A percentile compares a stretch with the other conserved stretches of the same genome.
phyloP scores from a whole-genome alignment of 2,329 filamentous ascomycete species.

The Alternaria sp. region DNA sequence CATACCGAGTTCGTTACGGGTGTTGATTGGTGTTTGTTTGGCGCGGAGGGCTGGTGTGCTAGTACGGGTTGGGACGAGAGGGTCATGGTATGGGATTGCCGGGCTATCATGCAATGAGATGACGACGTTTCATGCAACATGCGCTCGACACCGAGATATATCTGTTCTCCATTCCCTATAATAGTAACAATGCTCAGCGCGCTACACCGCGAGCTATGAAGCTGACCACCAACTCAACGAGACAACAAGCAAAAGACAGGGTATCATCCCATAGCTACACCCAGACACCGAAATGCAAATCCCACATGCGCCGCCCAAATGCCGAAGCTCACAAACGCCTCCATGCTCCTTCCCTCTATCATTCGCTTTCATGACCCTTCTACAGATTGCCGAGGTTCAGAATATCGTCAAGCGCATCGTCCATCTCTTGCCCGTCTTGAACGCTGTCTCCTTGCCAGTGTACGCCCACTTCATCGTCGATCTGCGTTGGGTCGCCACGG shows the following conservation, averaged over 20 bases:
- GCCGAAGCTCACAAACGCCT: not conserved
- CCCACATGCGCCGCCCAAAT: conserved; percentile 1
- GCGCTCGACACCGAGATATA: not conserved
- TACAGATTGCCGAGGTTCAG: conserved; percentile 22
- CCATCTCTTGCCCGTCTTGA: conserved; percentile 33
- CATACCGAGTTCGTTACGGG: conserved; percentile 97
- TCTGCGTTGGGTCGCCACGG: conserved; percentile 9
- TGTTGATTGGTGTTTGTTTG: conserved; percentile 97
- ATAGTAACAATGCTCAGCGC: not conserved
- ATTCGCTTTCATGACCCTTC: not conserved
- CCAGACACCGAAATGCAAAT: conserved; percentile 10
- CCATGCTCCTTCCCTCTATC: not conserved
- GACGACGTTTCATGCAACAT: not conserved
- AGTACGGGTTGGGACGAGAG: conserved; percentile 94
- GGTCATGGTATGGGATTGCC: conserved; percentile 90
- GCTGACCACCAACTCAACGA: not conserved
- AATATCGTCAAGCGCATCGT: conserved; percentile 33
- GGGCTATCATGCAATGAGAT: conserved; percentile 61
- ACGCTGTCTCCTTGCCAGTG: conserved; percentile 49
- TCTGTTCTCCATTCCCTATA: not conserved
- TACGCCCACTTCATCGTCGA: conserved; percentile 39
- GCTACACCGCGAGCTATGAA: not conserved
- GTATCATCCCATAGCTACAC: conserved; percentile 23
- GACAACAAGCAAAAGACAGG: conserved; percentile 13
- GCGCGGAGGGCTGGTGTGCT: conserved; percentile 92